phyloP scores from a whole-genome alignment of 2,329 filamentous ascomycete genomes.

The Penicillium sp. region DNA sequence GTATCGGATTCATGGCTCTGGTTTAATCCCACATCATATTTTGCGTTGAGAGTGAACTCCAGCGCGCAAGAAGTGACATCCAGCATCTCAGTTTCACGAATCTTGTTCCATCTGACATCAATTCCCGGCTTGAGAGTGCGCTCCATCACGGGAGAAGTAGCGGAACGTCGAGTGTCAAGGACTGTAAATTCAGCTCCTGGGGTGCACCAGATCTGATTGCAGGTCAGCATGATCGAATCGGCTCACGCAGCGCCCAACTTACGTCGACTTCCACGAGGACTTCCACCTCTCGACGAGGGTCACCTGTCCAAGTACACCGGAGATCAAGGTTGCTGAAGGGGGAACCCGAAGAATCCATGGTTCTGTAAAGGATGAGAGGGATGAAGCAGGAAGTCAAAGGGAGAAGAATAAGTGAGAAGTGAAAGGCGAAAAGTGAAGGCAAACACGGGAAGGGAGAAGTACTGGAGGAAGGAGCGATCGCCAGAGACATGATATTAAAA shows the following conservation, averaged over 20 bases:
- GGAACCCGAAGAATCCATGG: conserved; percentile 15
- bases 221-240: not conserved
- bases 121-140: not conserved
- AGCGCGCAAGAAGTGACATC: no score
- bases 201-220: conserved; percentile 27
- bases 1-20: no score
- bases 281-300: conserved; percentile 25
- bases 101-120: no score
- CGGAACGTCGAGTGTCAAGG: conserved; percentile 18
- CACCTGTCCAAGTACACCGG: conserved; percentile 37
- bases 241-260: conserved; percentile 7
- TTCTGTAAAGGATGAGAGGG: not conserved
- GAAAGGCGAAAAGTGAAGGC: no score
- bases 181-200: conserved; percentile 29
- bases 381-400: not conserved
- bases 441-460: not conserved
- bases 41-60: no score
- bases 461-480: conserved; percentile 12
- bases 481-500: no score
- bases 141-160: not conserved
- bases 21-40: no score
- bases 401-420: not conserved
- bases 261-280: conserved; percentile 37
- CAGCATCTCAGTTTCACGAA: no score
- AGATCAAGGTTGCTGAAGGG: conserved; percentile 36